Evolutionary conservation across 2,329 filamentous ascomycete species (phyloP), one percentile per base, ranked within the genome.

Genomic region (Penicillium occitanis): DNA sequence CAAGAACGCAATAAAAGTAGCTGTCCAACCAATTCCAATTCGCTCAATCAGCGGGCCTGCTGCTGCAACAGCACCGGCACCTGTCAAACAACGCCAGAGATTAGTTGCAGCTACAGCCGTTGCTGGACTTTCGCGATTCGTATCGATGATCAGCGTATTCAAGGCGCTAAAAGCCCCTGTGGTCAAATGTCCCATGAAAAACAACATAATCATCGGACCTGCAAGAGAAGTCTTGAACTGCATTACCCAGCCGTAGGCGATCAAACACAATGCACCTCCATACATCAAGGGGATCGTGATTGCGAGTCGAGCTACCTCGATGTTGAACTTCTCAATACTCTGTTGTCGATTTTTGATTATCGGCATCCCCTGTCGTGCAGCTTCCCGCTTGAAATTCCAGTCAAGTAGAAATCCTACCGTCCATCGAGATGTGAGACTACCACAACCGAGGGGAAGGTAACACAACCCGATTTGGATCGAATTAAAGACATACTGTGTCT

Each of bases 31-130:
- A 33, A 72, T 63, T 0, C 71, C 71, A 14, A 74, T 74, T 0
- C 66, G 63, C 25, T 69, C 55, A 40, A 74, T 73, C 5, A 74
- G 19, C 1, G 73, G 72, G 0, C 55, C 40, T 0, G 69, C 68
- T 33, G 70, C 51, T 1, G 71, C 61, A 46, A 66, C 79, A 0
- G 78, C 77, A 2, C 76, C 80, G 1, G 80, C 81, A 4, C 79
- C 80, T 3, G 81, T 70, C 59, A 80, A 68, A 63, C 81, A 82
- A 1, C 80, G 73, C 3, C 75, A 74, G 1, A 83, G 67, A 63
- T 83, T 82, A 60, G 78, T 81, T 6, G 80, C 78, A 2, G 81
- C 80, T 1, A 80, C 79, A 0, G 79, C 79, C 1, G 79, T 77
- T 1, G 78, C 78, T 0, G 81, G 76, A 40, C 75, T 72, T 5